Evolutionary conservation across 169 alveolate species (phyloP), one percentile per base, ranked within the genome.

Genomic region (Plasmodium ovale): DNA sequence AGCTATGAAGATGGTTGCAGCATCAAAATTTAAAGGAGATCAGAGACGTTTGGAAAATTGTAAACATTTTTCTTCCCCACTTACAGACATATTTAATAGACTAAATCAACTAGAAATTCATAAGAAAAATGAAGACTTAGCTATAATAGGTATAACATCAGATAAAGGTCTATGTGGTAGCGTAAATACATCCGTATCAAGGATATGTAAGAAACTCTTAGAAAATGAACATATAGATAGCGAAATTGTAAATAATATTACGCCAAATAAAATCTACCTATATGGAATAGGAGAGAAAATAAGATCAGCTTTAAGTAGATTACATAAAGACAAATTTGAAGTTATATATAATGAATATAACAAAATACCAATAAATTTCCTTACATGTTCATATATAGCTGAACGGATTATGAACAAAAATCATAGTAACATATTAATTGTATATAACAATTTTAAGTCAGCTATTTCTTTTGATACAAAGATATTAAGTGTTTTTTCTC

Each of bases 1-100:
- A 89, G 98, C 99, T 87, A 97, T 96, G 98, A 96, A 97, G 95
- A 97, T 97, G 99, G 98, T 97, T 91, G 99, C 99, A 23, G 98
- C 99, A n/a, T 94, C 99, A 16, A 97, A 97, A 73, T 96, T 97
- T 92, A 96, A 94, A 74, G 96, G 95, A 44, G 98, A 97, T 72
- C 97, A 96, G 56, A 87, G 94, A 44, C 88, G 97, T 19, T 73
- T 95, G 91, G 95, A 91, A 89, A 82, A 88, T 85, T 54, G 87
- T 87, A 79, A 89, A 70, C 87, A 84, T 88, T 71, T 89, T 87
- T 39, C 95, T 87, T 33, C 88, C 6, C 88, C 88, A 9, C 39
- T 74, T 60, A 31, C 59, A n/a, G 88, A 74, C 42, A 44, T 74
- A n/a, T 74, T 74, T 60, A 74, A 74, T 54, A 74, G 77, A 74